These are phyloP conservation scores for Rosa persica DNA, from an alignment of 306 rosid genomes.

Conservation along the genomic window DNA sequence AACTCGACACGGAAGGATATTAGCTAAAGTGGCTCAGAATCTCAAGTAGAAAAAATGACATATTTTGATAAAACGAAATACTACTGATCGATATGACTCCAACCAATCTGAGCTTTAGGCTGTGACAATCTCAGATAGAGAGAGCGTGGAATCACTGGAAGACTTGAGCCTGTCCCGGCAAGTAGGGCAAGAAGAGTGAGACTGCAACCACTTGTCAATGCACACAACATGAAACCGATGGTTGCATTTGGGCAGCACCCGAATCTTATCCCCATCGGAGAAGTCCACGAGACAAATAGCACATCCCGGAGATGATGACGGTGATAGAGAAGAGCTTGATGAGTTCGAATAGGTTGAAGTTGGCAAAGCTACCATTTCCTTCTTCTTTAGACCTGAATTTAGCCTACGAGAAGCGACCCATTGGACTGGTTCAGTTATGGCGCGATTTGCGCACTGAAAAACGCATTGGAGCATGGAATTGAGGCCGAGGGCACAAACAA, in stretches of 20 bases:
- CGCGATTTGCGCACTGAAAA: slow-evolving; percentile 55
- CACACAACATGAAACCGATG: slow-evolving; percentile 74
- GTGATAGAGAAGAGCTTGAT: not conserved
- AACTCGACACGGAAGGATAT: not conserved
- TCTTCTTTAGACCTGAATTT: slow-evolving; percentile 69
- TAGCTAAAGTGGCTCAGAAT: not conserved
- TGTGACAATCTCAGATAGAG: slow-evolving; percentile 20
- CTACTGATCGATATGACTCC: not conserved
- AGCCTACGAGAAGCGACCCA: slow-evolving; percentile 52
- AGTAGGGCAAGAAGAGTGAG: slow-evolving; percentile 86
- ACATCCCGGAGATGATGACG: slow-evolving; percentile 38
- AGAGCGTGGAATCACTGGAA: slow-evolving; percentile 20
- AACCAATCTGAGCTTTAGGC: not conserved
- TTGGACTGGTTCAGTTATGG: slow-evolving; percentile 41
- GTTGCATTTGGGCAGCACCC: slow-evolving; percentile 69
- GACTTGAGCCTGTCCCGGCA: slow-evolving; percentile 55
- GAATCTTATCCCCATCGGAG: slow-evolving; percentile 58
- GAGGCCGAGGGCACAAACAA: slow-evolving; percentile 71
- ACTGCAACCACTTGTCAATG: slow-evolving; percentile 72
- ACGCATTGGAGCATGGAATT: slow-evolving; percentile 63
- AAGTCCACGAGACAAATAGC: slow-evolving; percentile 69
- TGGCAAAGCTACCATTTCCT: slow-evolving; percentile 66
- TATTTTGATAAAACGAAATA: not conserved
- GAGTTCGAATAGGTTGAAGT: slow-evolving; percentile 38
- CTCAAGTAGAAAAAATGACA: not conserved